These are phyloP conservation scores for Colletotrichum tropicale DNA, from an alignment of 2,329 filamentous ascomycete species.

Conservation along the genomic window DNA sequence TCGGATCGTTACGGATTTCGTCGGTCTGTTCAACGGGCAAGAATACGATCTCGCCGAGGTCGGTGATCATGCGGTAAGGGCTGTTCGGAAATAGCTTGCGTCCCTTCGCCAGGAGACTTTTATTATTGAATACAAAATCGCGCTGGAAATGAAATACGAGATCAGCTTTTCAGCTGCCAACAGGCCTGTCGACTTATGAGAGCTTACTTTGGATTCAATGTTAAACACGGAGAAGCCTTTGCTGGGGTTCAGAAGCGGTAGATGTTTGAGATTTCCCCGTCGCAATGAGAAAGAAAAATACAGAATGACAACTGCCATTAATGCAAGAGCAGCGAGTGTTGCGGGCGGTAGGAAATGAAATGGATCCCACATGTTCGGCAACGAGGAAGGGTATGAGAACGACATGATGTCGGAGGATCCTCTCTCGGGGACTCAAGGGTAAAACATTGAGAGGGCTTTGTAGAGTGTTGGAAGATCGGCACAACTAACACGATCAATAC, in stretches of 20 bases:
- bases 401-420: background rate
- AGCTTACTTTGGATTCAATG: background rate
- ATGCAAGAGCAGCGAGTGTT: background rate
- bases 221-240: background rate
- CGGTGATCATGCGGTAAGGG: background rate
- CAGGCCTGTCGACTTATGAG: background rate
- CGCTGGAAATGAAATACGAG: background rate
- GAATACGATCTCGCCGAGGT: background rate
- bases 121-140: background rate
- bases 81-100: background rate
- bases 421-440: background rate
- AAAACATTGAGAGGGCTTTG: background rate
- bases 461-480: rapidly evolving
- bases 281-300: background rate
- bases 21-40: background rate
- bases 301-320: background rate
- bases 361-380: background rate
- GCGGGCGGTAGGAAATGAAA: rapidly evolving
- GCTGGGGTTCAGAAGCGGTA: background rate
- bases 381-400: background rate
- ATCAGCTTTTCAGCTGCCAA: background rate
- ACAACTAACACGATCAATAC: background rate
- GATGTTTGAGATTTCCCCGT: background rate
- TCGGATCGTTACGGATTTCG: background rate
- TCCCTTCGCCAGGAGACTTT: background rate